phyloP scores from a whole-genome alignment of 352 stramenopile genomes.

The Phytopythium montanum region DNA sequence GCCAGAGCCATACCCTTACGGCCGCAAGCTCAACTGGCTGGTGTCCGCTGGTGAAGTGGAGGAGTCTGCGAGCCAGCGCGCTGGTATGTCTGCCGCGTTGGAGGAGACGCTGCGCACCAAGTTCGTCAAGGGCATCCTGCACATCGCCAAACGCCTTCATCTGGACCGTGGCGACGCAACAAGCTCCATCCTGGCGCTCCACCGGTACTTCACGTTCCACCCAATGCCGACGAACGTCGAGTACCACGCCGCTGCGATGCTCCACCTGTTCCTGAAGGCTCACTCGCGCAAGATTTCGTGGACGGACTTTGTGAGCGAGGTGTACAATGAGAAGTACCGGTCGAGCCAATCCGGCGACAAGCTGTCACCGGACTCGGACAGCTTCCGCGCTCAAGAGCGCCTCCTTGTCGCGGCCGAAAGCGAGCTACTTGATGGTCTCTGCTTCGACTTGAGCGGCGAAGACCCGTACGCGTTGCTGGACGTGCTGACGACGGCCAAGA shows the following conservation, averaged over 20 bases:
- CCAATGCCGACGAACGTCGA: constrained; percentile 71
- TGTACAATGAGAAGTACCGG: constrained; percentile 60
- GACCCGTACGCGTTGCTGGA: constrained; percentile 74
- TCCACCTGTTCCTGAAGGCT: constrained; percentile 77
- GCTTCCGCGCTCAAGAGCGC: constrained; percentile 48
- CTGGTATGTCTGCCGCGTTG: constrained; percentile 51
- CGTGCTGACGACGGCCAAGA: constrained; percentile 45
- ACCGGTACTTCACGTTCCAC: constrained; percentile 76
- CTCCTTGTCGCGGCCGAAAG: constrained; percentile 59
- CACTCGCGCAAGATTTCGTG: constrained; percentile 56
- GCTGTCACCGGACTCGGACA: constrained; percentile 24
- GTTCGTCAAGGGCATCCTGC: constrained; percentile 61
- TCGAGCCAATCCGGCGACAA: constrained; percentile 7
- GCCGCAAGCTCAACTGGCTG: constrained; percentile 73
- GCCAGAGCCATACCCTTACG: constrained; percentile 48
- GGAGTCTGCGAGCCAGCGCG: constrained; percentile 51
- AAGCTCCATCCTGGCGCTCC: constrained; percentile 72
- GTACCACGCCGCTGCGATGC: constrained; percentile 57
- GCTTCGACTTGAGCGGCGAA: constrained; percentile 69
- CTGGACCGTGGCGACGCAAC: constrained; percentile 67
- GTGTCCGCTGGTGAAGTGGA: constrained; percentile 53
- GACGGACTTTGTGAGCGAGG: constrained; percentile 62
- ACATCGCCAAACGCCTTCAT: constrained; percentile 56
- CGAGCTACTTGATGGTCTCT: constrained; percentile 66
- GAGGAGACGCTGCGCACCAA: constrained; percentile 63